A percentile compares a stretch with the other conserved stretches of the same genome.
Conservation (phyloP, 2,329 filamentous ascomycete genomes). For the Alternaria burnsii region DNA sequence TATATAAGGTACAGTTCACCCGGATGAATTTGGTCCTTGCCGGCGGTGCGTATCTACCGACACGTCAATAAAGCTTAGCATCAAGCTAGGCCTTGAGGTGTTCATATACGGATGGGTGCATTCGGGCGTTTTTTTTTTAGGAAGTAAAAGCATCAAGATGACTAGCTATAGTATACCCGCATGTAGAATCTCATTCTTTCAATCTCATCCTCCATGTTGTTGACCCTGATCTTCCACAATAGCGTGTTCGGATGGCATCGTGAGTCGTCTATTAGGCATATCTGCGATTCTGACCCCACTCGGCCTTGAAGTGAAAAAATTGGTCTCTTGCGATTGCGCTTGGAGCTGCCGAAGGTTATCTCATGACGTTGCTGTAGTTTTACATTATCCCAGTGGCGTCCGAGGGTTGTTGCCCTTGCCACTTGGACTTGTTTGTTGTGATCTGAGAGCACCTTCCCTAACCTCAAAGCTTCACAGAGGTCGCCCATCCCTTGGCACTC, state of each 20-base stretch:
- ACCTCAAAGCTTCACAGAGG: constrained; percentile 5
- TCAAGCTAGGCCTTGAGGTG: not conserved
- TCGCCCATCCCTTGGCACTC: constrained; percentile 29
- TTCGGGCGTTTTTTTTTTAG: not conserved
- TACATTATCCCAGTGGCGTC: not conserved
- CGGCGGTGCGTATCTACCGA: constrained; percentile 73
- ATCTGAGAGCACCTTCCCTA: constrained; percentile 23
- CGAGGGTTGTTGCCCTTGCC: constrained; percentile 3
- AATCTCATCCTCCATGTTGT: not conserved
- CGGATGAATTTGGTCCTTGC: constrained; percentile 94
- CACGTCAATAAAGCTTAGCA: constrained; percentile 14
- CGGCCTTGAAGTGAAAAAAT: constrained; percentile 19
- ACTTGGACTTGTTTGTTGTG: constrained; percentile 27
- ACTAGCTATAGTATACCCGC: constrained; percentile 12
- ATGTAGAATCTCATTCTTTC: constrained; percentile 6
- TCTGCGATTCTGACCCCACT: not conserved
- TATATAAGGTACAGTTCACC: constrained; percentile 92
- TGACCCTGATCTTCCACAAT: not conserved
- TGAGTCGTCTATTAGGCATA: not conserved
- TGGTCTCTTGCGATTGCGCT: constrained; percentile 22
- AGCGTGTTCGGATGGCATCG: not conserved
- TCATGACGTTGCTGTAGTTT: constrained; percentile 11
- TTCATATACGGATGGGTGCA: not conserved
- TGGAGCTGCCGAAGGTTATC: not conserved
- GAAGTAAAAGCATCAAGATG: not conserved